Evolutionary conservation across 1,139 yeast species (phyloP).

Genomic region (Pneumocystis jirovecii): DNA sequence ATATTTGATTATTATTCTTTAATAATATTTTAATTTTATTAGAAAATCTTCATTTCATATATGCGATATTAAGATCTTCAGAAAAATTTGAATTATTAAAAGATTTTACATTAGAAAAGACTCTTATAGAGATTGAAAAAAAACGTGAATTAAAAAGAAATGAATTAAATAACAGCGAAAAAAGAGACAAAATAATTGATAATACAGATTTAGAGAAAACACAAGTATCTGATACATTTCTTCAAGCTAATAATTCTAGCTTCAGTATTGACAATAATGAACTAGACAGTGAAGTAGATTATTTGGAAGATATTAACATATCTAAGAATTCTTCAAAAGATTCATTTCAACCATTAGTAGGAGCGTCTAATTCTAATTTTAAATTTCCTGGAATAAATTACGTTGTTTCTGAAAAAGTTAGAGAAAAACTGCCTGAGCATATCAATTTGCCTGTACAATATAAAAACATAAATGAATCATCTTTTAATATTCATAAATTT

Average conservation of each 20-base stretch:
- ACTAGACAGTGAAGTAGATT: slow-evolving; percentile 22
- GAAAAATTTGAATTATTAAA: slow-evolving; percentile 17
- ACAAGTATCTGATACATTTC: not conserved
- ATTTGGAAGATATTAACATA: slow-evolving; percentile 19
- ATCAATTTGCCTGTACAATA: slow-evolving; percentile 16
- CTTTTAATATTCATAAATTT: slow-evolving; percentile 10
- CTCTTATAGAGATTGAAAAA: slow-evolving; percentile 13
- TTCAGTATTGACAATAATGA: slow-evolving; percentile 15
- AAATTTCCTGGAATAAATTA: slow-evolving; percentile 27
- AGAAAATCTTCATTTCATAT: slow-evolving; percentile 21
- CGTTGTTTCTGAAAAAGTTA: slow-evolving; percentile 48
- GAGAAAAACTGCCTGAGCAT: slow-evolving; percentile 42
- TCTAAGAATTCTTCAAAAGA: slow-evolving; percentile 2
- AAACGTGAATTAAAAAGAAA: not conserved
- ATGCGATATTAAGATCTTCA: slow-evolving; percentile 21
- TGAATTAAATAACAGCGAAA: slow-evolving; percentile 5
- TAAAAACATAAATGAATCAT: slow-evolving; percentile 10
- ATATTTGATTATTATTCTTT: slow-evolving; percentile 7
- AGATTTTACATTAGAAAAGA: slow-evolving; percentile 15
- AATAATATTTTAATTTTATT: not conserved
- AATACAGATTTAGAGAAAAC: not conserved
- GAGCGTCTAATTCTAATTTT: not conserved
- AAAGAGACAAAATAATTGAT: slow-evolving; percentile 3
- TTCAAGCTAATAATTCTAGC: not conserved
- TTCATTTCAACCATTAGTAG: not conserved